Evolutionary conservation across 306 rosid genomes (phyloP).

Genomic region (Casuarina equisetifolia): DNA sequence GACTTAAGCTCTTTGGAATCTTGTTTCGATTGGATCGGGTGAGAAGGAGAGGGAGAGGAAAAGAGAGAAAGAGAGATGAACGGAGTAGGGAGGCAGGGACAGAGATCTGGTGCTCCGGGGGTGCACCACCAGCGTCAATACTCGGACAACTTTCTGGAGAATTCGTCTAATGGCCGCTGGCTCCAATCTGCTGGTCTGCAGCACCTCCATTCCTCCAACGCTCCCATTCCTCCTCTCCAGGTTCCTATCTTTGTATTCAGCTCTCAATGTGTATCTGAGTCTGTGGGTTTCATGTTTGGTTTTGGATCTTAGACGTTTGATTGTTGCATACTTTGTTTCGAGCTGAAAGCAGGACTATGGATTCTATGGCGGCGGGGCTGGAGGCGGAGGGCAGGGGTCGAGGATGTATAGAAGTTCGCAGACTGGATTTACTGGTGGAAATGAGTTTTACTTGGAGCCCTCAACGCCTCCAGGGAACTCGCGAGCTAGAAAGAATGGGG

Average conservation of each 20-base stretch:
- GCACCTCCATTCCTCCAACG: constrained; percentile 67
- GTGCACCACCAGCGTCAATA: constrained; percentile 88
- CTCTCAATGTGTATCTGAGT: background rate
- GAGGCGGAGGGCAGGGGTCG: constrained; percentile 67
- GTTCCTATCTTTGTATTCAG: constrained; percentile 28
- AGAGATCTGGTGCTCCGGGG: constrained; percentile 80
- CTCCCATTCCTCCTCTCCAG: constrained; percentile 67
- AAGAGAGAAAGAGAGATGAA: constrained; percentile 74
- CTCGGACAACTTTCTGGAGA: constrained; percentile 75
- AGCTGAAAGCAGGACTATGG: constrained; percentile 68
- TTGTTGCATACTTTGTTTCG: constrained; percentile 28
- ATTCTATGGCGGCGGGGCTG: constrained; percentile 52
- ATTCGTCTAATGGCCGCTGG: constrained; percentile 70
- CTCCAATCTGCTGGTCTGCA: constrained; percentile 97
- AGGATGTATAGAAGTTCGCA: constrained; percentile 74
- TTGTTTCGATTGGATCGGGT: constrained; percentile 16
- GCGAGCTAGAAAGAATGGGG: constrained; percentile 58
- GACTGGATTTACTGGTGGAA: constrained; percentile 59
- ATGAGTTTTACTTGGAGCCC: constrained; percentile 76
- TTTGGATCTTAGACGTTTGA: constrained; percentile 25
- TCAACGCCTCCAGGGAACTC: constrained; percentile 71
- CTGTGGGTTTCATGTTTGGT: constrained; percentile 36
- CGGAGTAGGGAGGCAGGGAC: constrained; percentile 82
- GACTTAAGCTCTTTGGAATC: constrained; percentile 3
- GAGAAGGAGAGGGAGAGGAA: constrained; percentile 45